Evolutionary conservation across 2,329 filamentous ascomycete genomes (phyloP).

Genomic region (Aspergillus flavus): DNA sequence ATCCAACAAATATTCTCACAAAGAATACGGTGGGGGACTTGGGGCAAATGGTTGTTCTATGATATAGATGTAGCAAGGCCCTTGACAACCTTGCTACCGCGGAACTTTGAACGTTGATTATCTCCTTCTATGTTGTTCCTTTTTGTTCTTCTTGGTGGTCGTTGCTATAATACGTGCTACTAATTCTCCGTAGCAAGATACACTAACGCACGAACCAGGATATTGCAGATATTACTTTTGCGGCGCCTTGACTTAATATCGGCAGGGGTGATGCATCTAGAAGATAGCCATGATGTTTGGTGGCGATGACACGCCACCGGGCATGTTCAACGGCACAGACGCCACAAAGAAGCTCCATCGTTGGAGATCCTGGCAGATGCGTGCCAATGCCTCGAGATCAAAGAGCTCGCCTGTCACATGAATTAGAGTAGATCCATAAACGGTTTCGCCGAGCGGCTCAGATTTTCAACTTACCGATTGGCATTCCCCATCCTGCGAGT

Average conservation of each 20-base stretch:
- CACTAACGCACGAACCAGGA: neutral
- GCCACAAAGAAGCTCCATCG: constrained; percentile 56
- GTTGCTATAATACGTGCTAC: neutral
- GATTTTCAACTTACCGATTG: constrained; percentile 40
- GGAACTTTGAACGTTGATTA: neutral
- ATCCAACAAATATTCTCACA: neutral
- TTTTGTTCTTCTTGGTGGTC: neutral
- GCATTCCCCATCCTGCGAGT: constrained; percentile 56
- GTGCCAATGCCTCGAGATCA: constrained; percentile 48
- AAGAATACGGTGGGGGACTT: neutral
- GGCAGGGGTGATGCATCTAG: constrained; percentile 22
- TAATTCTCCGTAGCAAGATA: neutral
- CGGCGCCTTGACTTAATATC: neutral
- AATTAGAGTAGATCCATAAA: constrained; percentile 7
- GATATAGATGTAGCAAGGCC: neutral
- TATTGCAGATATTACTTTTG: neutral
- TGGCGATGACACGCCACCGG: constrained; percentile 50
- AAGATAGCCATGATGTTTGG: constrained; percentile 51
- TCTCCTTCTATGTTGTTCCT: neutral
- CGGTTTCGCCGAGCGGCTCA: neutral
- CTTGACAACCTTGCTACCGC: neutral
- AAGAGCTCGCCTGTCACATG: constrained; percentile 46
- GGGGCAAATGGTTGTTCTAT: neutral
- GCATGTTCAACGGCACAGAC: constrained; percentile 53
- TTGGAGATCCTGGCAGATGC: constrained; percentile 37